phyloP scores from a whole-genome alignment of 306 rosid genomes.

The Gastrolobium bilobum region DNA sequence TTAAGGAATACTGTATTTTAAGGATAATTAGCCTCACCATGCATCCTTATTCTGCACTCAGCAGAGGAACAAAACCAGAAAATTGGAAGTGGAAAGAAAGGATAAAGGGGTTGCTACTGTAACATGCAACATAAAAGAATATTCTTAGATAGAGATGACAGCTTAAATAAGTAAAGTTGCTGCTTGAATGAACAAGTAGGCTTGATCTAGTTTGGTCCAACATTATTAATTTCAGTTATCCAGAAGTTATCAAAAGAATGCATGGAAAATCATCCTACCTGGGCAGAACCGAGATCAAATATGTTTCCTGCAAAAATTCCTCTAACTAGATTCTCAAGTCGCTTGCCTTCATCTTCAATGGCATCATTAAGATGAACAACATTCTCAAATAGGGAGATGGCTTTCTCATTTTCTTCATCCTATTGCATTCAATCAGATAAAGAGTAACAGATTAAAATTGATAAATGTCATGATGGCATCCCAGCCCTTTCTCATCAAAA shows the following conservation, averaged over 20 bases:
- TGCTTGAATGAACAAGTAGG: conserved; percentile 5
- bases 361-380: conserved; percentile 82
- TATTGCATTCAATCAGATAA: conserved; percentile 50
- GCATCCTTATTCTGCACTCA: background rate
- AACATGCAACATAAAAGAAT: conserved; percentile 13
- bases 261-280: conserved; percentile 57
- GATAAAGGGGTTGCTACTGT: conserved; percentile 5
- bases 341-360: conserved; percentile 88
- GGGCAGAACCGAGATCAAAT: conserved; percentile 98
- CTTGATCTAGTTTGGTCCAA: conserved; percentile 23
- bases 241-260: conserved; percentile 29
- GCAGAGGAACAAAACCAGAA: conserved; percentile 8
- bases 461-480: conserved; percentile 20
- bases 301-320: conserved; percentile 97
- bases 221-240: conserved; percentile 13
- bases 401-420: conserved; percentile 99
- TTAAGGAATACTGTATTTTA: conserved; percentile 3
- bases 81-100: conserved; percentile 18
- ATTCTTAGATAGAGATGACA: conserved; percentile 25
- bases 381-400: conserved; percentile 75
- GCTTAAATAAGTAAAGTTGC: conserved; percentile 5
- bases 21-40: conserved; percentile 28
- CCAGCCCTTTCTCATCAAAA: background rate
- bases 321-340: conserved; percentile 81
- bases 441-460: conserved; percentile 18